Conservation (phyloP, 306 rosid genomes). For the Ormosia semicastrata region DNA sequence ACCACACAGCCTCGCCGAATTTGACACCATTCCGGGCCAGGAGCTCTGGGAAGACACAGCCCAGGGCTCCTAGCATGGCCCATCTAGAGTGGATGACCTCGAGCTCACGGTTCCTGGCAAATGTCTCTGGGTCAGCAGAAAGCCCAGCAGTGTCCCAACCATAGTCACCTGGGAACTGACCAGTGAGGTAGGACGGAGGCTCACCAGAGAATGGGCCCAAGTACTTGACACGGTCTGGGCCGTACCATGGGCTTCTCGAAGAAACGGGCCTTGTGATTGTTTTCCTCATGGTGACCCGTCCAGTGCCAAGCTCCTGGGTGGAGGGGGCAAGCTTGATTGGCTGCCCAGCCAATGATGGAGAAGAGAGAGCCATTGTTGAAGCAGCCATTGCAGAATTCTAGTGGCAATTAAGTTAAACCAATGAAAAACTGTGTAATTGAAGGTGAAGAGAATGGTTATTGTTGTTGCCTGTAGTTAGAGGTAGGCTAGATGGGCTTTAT, state of each 20-base stretch:
- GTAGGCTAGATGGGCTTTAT: background rate
- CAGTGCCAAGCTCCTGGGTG: background rate
- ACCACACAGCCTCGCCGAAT: conserved; percentile 25
- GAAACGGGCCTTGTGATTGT: background rate
- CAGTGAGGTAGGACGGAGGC: conserved; percentile 16
- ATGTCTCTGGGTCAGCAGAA: conserved; percentile 30
- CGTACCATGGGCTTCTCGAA: conserved; percentile 21
- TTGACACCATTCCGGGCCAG: conserved; percentile 28
- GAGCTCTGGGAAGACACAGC: conserved; percentile 22
- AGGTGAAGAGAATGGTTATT: background rate
- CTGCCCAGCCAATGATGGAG: conserved; percentile 20
- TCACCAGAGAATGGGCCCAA: conserved; percentile 19
- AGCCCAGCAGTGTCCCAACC: conserved; percentile 30
- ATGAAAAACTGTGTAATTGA: background rate
- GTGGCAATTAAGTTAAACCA: background rate
- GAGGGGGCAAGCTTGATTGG: conserved; percentile 15
- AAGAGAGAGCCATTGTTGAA: conserved; percentile 29
- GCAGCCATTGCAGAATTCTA: conserved; percentile 10
- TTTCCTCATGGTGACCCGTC: conserved; percentile 19
- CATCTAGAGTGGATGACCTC: conserved; percentile 27
- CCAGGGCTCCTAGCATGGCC: conserved; percentile 24
- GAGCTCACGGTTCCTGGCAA: background rate
- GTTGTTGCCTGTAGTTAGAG: background rate
- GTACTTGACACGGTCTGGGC: conserved; percentile 31
- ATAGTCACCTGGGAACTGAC: conserved; percentile 23